Base-by-base conservation (phyloP, 1,284 basidiomycete species). In the Ustilago shanxiensis region DNA sequence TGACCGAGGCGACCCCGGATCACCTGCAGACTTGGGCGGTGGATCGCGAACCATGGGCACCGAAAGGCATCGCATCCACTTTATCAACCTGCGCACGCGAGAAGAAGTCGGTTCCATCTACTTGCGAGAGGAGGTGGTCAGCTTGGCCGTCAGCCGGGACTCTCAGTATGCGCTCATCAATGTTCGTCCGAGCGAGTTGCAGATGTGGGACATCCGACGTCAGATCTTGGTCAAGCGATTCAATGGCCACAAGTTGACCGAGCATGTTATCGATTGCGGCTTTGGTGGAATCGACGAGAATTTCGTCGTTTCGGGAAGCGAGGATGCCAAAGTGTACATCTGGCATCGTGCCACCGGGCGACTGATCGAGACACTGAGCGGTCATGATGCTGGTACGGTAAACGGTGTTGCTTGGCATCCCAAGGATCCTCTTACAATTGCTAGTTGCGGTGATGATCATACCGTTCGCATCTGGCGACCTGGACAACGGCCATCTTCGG, bases 381-480 rank as follows among this genome's bases (percentile, higher is more conserved):
- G 95, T 0, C 97, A 99, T 81, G 92, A 91, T 16, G 86, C 87
- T 56, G 95, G 95, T 41, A 93, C 92, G 66, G 95, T 99, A 69
- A 99, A 98, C 86, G 92, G 92, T 20, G 95, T 99, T 11, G 93
- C 95, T 16, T 99, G 97, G 97, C 96, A 98, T 87, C 95, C 94
- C 0, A 83, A 85, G 26, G 89, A 88, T 69, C 91, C 93, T 72
- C 89, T 91, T 79, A 93, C 98, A 90, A 96, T 99, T 87, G 96
- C 96, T 29, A 86, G 85, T 29, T 85, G 83, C 31, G 79, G 84
- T 16, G 87, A 85, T 53, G 84, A 86, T 47, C 63, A 72, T 20
- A 82, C 80, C 0, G 79, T 83, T 11, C 68, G 82, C 6, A 77
- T 82, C 55, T 85, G 83, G 83, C 60, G 72, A 11, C 79, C 82